These are phyloP conservation scores for Cordyceps javanica DNA, from an alignment of 2,329 filamentous ascomycete species.

Conservation along the genomic window DNA sequence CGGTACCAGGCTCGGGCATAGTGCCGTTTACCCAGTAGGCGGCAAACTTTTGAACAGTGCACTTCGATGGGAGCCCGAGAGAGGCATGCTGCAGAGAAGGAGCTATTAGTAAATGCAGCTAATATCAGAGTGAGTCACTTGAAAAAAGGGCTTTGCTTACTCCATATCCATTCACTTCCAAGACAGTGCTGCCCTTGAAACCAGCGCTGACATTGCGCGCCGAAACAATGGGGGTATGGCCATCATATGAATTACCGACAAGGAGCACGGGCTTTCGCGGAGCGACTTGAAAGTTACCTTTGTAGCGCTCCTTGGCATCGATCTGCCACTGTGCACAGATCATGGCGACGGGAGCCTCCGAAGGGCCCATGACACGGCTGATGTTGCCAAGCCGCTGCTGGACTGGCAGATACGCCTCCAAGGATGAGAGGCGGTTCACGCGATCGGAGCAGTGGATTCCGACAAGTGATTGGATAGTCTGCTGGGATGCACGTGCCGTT, in stretches of 20 bases:
- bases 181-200: slow-evolving; percentile 31
- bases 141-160: slow-evolving; percentile 21
- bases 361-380: slow-evolving; percentile 25
- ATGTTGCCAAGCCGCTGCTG: slow-evolving; percentile 19
- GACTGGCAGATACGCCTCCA: slow-evolving; percentile 23
- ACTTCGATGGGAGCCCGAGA: slow-evolving; percentile 1
- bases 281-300: slow-evolving; percentile 25
- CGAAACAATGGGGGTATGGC: slow-evolving; percentile 31
- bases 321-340: slow-evolving; percentile 33
- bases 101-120: not conserved
- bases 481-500: not conserved
- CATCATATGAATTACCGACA: slow-evolving; percentile 32
- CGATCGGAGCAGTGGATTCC: slow-evolving; percentile 33
- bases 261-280: slow-evolving; percentile 30
- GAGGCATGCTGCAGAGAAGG: not conserved
- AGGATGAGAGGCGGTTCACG: slow-evolving; percentile 18
- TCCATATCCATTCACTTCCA: slow-evolving; percentile 30
- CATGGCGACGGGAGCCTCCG: slow-evolving; percentile 14
- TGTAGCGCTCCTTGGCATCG: slow-evolving; percentile 30
- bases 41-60: slow-evolving; percentile 6
- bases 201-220: slow-evolving; percentile 30
- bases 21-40: slow-evolving; percentile 14
- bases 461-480: slow-evolving; percentile 4
- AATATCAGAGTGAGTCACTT: not conserved
- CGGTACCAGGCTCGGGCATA: slow-evolving; percentile 3